Evolutionary conservation across 2,329 filamentous ascomycete species (phyloP), one percentile per base, ranked within the genome.

Genomic region (Fusarium scirpi): DNA sequence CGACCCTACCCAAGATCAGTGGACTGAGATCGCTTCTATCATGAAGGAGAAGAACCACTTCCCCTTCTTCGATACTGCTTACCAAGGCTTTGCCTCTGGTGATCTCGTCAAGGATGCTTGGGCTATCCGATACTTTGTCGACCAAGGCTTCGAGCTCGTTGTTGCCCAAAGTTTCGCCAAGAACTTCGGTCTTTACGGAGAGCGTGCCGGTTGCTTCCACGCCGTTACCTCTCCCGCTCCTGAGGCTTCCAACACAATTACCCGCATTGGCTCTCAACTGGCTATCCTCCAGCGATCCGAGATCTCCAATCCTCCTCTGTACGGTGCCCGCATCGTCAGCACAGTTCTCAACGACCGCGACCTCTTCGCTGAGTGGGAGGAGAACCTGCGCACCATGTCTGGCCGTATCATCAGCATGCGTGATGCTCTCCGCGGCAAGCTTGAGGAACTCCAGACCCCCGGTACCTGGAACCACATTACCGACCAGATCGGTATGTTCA

Each of bases 401-500:
- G 95, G 96, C 25, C 92, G 96, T 69, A 99, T 99, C 84, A 95
- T 93, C 72, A 88, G 89, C 78, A 99, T 98, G 96, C 91, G 96
- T 70, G 89, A 89, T 77, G 89, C 88, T 6, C 84, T 99, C 74
- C 89, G 93, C 53, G 83, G 84, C 59, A 93, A 94, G 81, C 89
- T 99, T 13, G 95, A 98, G 83, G 89, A 90, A 77, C 87, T 95
- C 64, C 89, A 89, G 30, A 98, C 96, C 0, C 95, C 95, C 0
- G 95, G 95, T 32, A 92, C 88, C 16, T 99, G 96, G 96, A 93
- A 94, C 78, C 96, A 99, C 83, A 97, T 99, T 80, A 98, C 94
- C 18, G 93, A 97, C 76, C 96, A 99, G 87, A 99, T 99, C 78
- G 96, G 96, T 84, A 99, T 99, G 96, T 99, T 99, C 84, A 95